Evolutionary conservation across 495 filamentous ascomycete species (phyloP), one percentile per base, ranked within the genome.

Genomic region (Xylaria flabelliformis): DNA sequence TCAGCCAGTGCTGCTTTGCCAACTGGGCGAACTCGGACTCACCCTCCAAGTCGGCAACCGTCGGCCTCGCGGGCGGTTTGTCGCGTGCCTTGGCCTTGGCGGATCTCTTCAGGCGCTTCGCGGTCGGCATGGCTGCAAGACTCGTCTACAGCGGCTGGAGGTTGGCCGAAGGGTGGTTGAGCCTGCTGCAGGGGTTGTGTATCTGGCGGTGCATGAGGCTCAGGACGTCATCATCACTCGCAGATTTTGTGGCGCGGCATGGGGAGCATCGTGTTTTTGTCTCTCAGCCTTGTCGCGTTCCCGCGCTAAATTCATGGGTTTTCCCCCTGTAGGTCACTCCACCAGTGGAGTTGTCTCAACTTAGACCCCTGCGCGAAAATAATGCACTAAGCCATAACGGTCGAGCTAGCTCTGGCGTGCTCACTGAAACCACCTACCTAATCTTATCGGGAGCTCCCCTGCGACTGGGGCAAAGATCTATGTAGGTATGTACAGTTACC

Each of bases 1-100:
- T 91, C 70, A 95, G 84, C 96, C 96, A 99, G 81, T 97, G 87
- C 76, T 91, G 89, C 74, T 90, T 88, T 67, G 96, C 97, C 71
- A 97, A 85, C 76, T 91, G 88, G 76, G 92, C 91, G 87, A 94
- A 97, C 76, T 90, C 87, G 79, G 87, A 92, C 77, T 95, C 92
- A 73, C 91, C 92, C 74, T 93, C 90, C 63, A 95, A 46, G 55
- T 86, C 82, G 72, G 79, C 83, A 44, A 78, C 78, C 24, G 82
- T 80, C 42, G 81, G 82, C 65, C 82, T 73, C n/a, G 70, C 76
- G n/a, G 80, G 74, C 50, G 75, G 75, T 19, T 71, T 72, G 62
- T 76, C 66, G 71, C 73, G 77, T 34, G 84, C 77, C 72, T 80
- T 81, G 12, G 81, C 73, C 70, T 80, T 79, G 50, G 81, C 77